A percentile compares a stretch with the other conserved stretches of the same genome.
These are phyloP conservation scores for Pyrenochaeta sp. DNA, from an alignment of 2,329 filamentous ascomycete genomes.

Conservation along the genomic window DNA sequence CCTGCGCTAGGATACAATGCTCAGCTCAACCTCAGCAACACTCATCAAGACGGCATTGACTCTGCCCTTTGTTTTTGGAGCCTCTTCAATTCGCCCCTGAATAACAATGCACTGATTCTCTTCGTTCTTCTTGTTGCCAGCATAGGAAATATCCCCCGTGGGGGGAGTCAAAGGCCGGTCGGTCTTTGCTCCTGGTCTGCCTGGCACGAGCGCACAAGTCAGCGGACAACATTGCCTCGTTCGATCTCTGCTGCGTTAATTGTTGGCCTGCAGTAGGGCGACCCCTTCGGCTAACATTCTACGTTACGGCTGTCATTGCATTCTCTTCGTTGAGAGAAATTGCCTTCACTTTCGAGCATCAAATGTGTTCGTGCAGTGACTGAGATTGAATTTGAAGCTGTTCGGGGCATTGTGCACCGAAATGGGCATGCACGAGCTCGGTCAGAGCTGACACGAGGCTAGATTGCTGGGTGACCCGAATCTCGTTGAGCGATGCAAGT, in stretches of 20 bases:
- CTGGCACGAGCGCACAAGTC: constrained; percentile 10
- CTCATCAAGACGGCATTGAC: neutral
- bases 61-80: neutral
- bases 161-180: constrained; percentile 31
- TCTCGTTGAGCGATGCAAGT: too few relatives aligned
- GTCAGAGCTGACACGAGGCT: constrained; percentile 13
- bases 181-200: constrained; percentile 29
- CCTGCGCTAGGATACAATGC: constrained; percentile 11
- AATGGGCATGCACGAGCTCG: constrained; percentile 8
- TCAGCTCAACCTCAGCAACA: neutral
- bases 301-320: too few relatives aligned
- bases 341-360: neutral
- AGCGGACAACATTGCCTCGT: constrained; percentile 31
- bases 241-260: constrained; percentile 1
- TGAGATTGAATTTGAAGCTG: neutral
- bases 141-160: constrained; percentile 29
- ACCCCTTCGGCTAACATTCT: neutral
- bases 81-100: neutral
- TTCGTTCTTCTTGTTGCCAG: constrained; percentile 8
- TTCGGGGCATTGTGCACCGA: constrained; percentile 13
- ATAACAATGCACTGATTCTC: neutral
- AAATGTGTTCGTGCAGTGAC: constrained; percentile 2
- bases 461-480: too few relatives aligned
- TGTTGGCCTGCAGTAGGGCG: neutral
- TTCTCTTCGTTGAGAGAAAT: neutral